phyloP scores from a whole-genome alignment of 2,329 filamentous ascomycete species.

The Pestalotiopsis sp. region DNA sequence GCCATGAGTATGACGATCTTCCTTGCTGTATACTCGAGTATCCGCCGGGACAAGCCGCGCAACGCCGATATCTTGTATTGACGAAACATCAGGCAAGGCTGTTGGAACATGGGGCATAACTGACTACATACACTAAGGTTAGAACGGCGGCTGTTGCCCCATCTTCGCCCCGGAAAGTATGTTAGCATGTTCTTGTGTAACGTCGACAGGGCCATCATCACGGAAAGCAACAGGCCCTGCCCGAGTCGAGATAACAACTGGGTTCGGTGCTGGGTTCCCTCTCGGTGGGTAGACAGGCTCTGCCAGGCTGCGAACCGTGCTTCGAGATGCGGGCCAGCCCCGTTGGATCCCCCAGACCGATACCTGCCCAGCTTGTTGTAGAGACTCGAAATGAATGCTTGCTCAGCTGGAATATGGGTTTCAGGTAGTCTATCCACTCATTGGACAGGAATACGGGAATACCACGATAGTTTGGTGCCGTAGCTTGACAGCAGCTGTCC shows the following conservation, averaged over 20 bases:
- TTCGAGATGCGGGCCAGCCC: background rate
- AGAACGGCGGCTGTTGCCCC: background rate
- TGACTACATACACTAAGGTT: background rate
- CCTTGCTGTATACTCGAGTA: background rate
- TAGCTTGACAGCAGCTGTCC: background rate
- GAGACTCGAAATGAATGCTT: background rate
- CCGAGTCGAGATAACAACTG: background rate
- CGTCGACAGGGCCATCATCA: background rate
- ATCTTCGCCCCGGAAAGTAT: background rate
- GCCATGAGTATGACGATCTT: background rate
- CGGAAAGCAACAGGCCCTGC: background rate
- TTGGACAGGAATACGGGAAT: background rate
- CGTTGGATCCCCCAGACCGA: background rate
- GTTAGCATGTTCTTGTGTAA: slow-evolving; percentile 5
- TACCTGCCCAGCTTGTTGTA: background rate
- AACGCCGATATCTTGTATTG: background rate
- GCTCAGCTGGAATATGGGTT: background rate
- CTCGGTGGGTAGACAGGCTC: background rate
- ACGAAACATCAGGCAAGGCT: background rate
- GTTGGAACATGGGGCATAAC: background rate
- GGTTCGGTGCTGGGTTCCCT: background rate
- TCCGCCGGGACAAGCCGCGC: background rate
- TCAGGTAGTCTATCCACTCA: background rate
- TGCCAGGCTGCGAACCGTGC: slow-evolving; percentile 4
- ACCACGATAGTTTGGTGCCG: background rate